These are phyloP conservation scores for Fomitopsis serialis DNA, from an alignment of 768 basidiomycete species.

Conservation along the genomic window DNA sequence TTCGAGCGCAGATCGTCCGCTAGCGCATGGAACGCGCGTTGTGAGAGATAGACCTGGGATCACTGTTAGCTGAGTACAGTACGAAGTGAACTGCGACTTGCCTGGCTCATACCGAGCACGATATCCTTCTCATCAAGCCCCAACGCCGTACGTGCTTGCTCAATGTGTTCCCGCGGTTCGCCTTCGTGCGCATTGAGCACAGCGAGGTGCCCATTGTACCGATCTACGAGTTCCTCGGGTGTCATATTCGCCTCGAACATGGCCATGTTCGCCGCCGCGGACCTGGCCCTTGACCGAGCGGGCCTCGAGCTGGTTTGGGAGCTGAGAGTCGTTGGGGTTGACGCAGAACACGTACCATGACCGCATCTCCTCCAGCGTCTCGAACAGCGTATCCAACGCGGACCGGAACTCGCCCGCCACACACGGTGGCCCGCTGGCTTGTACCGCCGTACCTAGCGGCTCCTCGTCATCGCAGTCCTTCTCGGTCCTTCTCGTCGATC, in stretches of 20 bases:
- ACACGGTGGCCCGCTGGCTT: constrained; percentile 46
- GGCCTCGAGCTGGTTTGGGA: constrained; percentile 92
- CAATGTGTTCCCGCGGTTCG: constrained; percentile 51
- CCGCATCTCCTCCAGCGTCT: constrained; percentile 85
- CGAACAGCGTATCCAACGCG: constrained; percentile 80
- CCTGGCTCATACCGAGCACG: constrained; percentile 81
- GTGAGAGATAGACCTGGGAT: constrained; percentile 80
- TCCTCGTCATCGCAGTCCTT: constrained; percentile 40
- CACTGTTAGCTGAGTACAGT: constrained; percentile 3
- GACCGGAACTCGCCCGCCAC: constrained; percentile 86
- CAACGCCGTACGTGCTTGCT: constrained; percentile 51
- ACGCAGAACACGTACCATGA: constrained; percentile 90
- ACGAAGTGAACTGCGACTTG: constrained; percentile 27
- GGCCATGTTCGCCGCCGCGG: constrained; percentile 61
- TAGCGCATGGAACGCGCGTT: constrained; percentile 77
- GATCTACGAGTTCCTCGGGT: constrained; percentile 77
- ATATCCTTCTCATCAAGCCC: constrained; percentile 65
- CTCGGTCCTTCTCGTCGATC: constrained; percentile 45
- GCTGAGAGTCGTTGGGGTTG: constrained; percentile 91
- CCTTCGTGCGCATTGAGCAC: constrained; percentile 54
- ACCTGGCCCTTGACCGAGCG: constrained; percentile 91
- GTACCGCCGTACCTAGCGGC: constrained; percentile 23
- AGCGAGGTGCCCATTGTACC: constrained; percentile 69
- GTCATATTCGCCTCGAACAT: constrained; percentile 85
- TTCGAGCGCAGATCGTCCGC: constrained; percentile 81